Percentiles rank a stretch among this genome's conserved stretches.
These are phyloP conservation scores for Ananas comosus DNA, from an alignment of 176 grass and related monocot species.

Conservation along the genomic window DNA sequence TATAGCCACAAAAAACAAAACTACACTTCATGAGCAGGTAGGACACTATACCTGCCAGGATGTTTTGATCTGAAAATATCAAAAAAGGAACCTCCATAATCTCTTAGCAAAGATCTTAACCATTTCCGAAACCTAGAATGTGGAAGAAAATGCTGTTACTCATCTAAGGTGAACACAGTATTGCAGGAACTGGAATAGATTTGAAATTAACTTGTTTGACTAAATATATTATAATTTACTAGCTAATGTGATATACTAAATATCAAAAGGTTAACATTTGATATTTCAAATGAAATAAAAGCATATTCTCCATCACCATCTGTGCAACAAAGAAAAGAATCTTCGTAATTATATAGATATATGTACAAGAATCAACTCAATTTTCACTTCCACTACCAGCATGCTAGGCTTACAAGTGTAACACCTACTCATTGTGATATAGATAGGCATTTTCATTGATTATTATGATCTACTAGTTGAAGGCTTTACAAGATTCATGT, in stretches of 20 bases:
- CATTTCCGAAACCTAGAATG: constrained; percentile 68
- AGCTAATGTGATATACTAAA: background rate
- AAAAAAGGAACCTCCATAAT: constrained; percentile 70
- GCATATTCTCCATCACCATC: too few relatives aligned
- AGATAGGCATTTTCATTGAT: too few relatives aligned
- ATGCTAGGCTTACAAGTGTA: too few relatives aligned
- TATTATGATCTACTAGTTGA: too few relatives aligned
- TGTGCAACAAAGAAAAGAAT: too few relatives aligned
- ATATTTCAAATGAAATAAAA: too few relatives aligned
- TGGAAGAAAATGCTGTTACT: constrained; percentile 5
- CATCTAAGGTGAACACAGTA: constrained; percentile 5
- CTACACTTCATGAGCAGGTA: background rate
- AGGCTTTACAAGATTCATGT: too few relatives aligned
- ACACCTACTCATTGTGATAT: too few relatives aligned
- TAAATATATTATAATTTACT: background rate
- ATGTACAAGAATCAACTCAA: too few relatives aligned
- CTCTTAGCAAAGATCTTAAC: constrained; percentile 79
- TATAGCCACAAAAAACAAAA: background rate
- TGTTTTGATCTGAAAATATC: constrained; percentile 88
- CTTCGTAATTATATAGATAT: too few relatives aligned
- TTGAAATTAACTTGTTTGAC: background rate
- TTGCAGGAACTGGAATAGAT: background rate
- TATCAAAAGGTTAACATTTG: background rate
- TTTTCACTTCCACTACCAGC: too few relatives aligned
- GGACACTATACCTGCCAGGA: constrained; percentile 53